These are phyloP conservation scores for Fusarium verrucosum DNA, from an alignment of 2,329 filamentous ascomycete species.

Conservation along the genomic window DNA sequence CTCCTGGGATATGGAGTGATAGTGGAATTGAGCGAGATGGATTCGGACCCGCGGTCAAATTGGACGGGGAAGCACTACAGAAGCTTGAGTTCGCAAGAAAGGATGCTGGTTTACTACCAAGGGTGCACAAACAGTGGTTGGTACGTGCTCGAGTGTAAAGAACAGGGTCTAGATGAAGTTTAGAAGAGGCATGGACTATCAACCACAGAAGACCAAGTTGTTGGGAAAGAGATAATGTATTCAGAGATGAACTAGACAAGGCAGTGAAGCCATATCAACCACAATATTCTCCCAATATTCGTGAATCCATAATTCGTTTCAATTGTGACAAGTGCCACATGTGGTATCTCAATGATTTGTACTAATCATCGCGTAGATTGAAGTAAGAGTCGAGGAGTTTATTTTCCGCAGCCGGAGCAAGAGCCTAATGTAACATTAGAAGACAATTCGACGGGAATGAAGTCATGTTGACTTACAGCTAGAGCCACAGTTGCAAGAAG, in stretches of 20 bases:
- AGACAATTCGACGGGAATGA: neutral
- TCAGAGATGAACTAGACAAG: conserved; percentile 33
- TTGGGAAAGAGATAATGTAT: conserved; percentile 25
- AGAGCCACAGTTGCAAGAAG: conserved; percentile 51
- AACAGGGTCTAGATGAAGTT: too few species aligned
- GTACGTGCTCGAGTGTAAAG: too few species aligned
- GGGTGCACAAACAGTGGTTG: too few species aligned
- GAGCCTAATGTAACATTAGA: conserved; percentile 42
- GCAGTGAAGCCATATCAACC: conserved; percentile 17
- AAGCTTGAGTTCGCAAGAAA: neutral
- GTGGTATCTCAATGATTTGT: conserved; percentile 26
- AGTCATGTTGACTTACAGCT: conserved; percentile 45
- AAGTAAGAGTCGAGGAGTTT: conserved; percentile 11
- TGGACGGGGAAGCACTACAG: neutral
- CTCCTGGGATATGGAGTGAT: neutral
- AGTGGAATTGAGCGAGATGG: neutral
- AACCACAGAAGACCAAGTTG: neutral
- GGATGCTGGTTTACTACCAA: too few species aligned
- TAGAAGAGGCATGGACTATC: too few species aligned
- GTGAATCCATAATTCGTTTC: conserved; percentile 21
- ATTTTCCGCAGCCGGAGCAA: conserved; percentile 47
- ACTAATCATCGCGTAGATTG: conserved; percentile 15
- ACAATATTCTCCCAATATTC: conserved; percentile 24
- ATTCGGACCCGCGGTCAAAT: neutral
- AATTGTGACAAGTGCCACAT: conserved; percentile 29